Percentiles rank a stretch among this genome's conserved stretches.
Evolutionary conservation across 352 stramenopile species (phyloP).

Genomic region (Globisporangium viniferum): DNA sequence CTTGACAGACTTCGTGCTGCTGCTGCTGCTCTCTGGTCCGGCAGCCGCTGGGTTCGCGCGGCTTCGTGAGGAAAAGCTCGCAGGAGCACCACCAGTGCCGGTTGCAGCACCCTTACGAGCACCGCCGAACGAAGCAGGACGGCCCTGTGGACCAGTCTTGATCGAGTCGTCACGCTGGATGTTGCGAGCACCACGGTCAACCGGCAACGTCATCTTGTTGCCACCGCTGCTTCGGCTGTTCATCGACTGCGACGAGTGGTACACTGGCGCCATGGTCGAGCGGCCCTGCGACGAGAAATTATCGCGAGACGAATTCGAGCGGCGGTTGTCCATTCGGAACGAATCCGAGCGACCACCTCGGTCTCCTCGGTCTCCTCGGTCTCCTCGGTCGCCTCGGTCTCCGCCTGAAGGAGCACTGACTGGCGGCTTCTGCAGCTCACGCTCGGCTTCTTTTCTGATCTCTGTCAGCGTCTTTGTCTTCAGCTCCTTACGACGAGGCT

Average conservation of each 20-base stretch:
- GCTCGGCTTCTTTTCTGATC: conserved; percentile 93
- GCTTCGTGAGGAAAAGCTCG: conserved; percentile 28
- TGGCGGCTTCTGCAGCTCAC: conserved; percentile 61
- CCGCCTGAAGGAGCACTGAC: conserved; percentile 45
- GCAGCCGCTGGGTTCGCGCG: conserved; percentile 17
- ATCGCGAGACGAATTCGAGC: conserved; percentile 59
- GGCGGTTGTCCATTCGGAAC: conserved; percentile 37
- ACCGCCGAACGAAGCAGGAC: conserved; percentile 45
- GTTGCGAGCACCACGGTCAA: conserved; percentile 24
- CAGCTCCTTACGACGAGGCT: conserved; percentile 91
- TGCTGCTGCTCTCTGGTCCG: conserved; percentile 13
- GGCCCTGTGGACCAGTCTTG: conserved; percentile 53
- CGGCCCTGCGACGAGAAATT: conserved; percentile 32
- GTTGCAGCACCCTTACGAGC: conserved; percentile 13
- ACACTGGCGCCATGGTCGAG: conserved; percentile 55
- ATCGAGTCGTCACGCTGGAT: conserved; percentile 62
- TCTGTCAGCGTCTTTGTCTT: conserved; percentile 95
- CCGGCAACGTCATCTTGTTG: conserved; percentile 45
- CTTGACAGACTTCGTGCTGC: conserved; percentile 18
- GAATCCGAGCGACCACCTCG: conserved; percentile 17
- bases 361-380: conserved; percentile 1
- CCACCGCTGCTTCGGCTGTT: conserved; percentile 30
- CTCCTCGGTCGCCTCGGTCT: conserved; percentile 7
- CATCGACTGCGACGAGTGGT: conserved; percentile 53
- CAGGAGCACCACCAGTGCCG: conserved; percentile 26